These are phyloP conservation scores for Phylloporus arenicola DNA, from an alignment of 768 basidiomycete species.

Conservation along the genomic window DNA sequence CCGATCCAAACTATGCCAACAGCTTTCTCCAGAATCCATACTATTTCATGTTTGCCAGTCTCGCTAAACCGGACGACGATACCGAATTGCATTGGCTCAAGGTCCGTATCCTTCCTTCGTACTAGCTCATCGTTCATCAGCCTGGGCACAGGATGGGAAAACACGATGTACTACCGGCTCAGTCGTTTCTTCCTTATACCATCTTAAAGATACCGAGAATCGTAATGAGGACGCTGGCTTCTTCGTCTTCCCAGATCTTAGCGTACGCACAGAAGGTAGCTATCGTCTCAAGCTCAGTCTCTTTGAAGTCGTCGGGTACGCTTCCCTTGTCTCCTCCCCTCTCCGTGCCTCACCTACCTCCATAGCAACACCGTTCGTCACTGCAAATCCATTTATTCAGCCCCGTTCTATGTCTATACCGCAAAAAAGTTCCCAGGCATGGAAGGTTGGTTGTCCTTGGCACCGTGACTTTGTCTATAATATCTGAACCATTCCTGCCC, in stretches of 20 bases:
- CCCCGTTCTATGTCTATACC: slow-evolving; percentile 90
- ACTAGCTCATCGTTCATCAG: background rate
- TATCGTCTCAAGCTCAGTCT: slow-evolving; percentile 68
- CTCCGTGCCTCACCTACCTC: slow-evolving; percentile 4
- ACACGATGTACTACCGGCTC: slow-evolving; percentile 89
- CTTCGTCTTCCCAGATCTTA: slow-evolving; percentile 95
- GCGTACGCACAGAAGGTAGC: slow-evolving; percentile 86
- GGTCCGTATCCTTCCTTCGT: slow-evolving; percentile 33
- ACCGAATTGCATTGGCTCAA: slow-evolving; percentile 85
- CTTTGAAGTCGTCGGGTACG: slow-evolving; percentile 90
- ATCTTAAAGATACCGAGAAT: slow-evolving; percentile 73
- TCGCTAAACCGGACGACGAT: slow-evolving; percentile 86
- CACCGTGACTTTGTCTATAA: slow-evolving; percentile 9
- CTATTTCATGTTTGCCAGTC: slow-evolving; percentile 92
- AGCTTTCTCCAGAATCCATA: slow-evolving; percentile 86
- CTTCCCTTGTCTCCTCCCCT: slow-evolving; percentile 16
- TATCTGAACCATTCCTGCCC: slow-evolving; percentile 15
- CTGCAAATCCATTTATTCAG: slow-evolving; percentile 85
- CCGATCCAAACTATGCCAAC: slow-evolving; percentile 42
- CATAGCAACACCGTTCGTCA: slow-evolving; percentile 77
- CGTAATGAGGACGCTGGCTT: slow-evolving; percentile 74
- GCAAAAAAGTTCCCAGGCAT: slow-evolving; percentile 97
- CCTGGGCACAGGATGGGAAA: slow-evolving; percentile 64
- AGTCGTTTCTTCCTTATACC: slow-evolving; percentile 86
- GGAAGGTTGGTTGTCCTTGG: slow-evolving; percentile 57